Percentiles rank a stretch among this genome's conserved stretches.
These are phyloP conservation scores for Fusarium denticulatum DNA, from an alignment of 2,329 filamentous ascomycete genomes.

Conservation along the genomic window DNA sequence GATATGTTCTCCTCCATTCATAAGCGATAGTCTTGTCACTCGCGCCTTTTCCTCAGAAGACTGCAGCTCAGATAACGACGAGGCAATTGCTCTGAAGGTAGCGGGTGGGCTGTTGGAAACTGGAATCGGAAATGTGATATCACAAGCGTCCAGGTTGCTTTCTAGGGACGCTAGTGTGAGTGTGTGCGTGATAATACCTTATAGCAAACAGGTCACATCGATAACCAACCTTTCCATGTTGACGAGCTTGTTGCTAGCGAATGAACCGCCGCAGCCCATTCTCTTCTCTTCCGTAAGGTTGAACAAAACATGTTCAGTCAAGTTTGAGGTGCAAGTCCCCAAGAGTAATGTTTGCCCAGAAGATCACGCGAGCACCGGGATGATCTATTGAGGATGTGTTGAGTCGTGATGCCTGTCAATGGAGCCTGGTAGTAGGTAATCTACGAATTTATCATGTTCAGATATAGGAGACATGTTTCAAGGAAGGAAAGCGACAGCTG, in stretches of 20 bases:
- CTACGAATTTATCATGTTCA: background rate
- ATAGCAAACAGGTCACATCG: background rate
- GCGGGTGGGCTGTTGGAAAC: background rate
- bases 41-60: conserved; percentile 44
- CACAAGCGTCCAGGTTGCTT: conserved; percentile 54
- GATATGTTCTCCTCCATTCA: conserved; percentile 52
- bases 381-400: background rate
- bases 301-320: conserved; percentile 50
- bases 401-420: background rate
- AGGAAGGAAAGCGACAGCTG: background rate
- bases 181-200: background rate
- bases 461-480: too few species aligned
- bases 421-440: background rate
- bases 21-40: conserved; percentile 53
- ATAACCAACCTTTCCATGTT: conserved; percentile 44
- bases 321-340: background rate
- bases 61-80: conserved; percentile 52
- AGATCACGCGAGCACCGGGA: background rate
- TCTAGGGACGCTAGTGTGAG: conserved; percentile 48
- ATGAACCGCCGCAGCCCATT: conserved; percentile 49
- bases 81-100: conserved; percentile 52
- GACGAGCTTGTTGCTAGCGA: conserved; percentile 32
- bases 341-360: background rate
- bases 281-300: conserved; percentile 50
- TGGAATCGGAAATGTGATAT: conserved; percentile 54